Conservation (phyloP, 225 moss, liverwort and hornwort species). For the Bryoerythrophyllum caledonicum region DNA sequence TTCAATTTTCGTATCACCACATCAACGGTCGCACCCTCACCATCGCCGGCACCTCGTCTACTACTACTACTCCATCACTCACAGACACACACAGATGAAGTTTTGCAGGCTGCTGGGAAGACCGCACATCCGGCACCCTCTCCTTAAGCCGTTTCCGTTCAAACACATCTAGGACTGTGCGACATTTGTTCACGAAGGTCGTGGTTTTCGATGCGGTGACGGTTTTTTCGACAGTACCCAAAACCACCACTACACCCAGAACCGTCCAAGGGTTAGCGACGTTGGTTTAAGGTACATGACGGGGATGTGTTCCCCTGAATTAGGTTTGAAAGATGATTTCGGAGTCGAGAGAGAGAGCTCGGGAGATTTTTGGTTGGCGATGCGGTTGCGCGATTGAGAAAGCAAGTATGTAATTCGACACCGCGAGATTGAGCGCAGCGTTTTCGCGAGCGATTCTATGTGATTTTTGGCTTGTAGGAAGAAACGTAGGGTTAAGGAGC, state of each 20-base stretch:
- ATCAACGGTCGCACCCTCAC: slow-evolving; percentile 14
- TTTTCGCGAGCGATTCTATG: not conserved
- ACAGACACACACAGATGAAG: slow-evolving; percentile 8
- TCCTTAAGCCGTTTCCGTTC: too few relatives aligned
- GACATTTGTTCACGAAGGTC: too few relatives aligned
- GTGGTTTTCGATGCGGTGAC: too few relatives aligned
- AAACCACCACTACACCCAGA: too few relatives aligned
- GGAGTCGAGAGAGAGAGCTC: not conserved
- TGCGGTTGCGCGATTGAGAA: slow-evolving; percentile 11
- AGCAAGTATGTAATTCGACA: not conserved
- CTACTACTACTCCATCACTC: not conserved
- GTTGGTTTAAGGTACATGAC: too few relatives aligned
- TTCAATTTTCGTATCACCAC: not conserved
- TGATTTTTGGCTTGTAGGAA: not conserved
- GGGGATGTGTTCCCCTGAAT: not conserved
- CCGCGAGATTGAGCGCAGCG: slow-evolving; percentile 7
- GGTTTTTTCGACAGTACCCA: too few relatives aligned
- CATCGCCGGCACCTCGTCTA: not conserved
- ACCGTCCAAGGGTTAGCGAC: too few relatives aligned
- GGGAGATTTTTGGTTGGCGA: not conserved
- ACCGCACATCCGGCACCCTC: too few relatives aligned
- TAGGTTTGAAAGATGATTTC: not conserved
- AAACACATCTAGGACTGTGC: too few relatives aligned
- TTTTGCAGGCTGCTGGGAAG: not conserved
- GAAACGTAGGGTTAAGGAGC: slow-evolving; percentile 25